Evolutionary conservation across 495 filamentous ascomycete species (phyloP), one percentile per base, ranked within the genome.

Genomic region (Trichocladium uniseriatum): DNA sequence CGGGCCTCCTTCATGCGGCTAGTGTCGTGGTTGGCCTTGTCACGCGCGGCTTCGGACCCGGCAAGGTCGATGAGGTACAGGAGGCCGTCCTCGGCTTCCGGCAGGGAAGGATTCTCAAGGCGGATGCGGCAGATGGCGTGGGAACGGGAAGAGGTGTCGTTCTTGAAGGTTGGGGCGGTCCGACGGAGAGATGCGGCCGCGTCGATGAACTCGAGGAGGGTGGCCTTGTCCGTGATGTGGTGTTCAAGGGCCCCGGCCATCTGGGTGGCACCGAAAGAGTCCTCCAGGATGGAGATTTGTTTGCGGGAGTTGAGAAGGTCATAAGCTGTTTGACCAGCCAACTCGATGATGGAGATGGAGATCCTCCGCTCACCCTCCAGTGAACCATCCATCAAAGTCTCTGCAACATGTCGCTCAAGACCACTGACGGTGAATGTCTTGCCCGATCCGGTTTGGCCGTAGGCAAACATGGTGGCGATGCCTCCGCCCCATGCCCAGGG

Each of bases 381-480:
- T 3, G 45, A 42, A 7, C 55, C 52, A 15, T 49, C 39, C 51
- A 57, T 62, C 36, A 63, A 19, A 0, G 49, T 42, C 15, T 53
- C 55, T n/a, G 55, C 57, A 1, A 63, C 54, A n/a, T 48, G 51
- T 4, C 45, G 40, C 22, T 60, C 47, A 2, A 63, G 48, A 2
- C 49, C 50, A n/a, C 51, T 57, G 28, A 75, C 63, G 6, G 71
- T 75, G 44, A 60, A 65, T 0, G 69, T 72, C 51, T 77, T 76
- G 18, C 74, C 72, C 1, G 71, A 73, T 0, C 69, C 70, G 1
- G 72, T 75, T 39, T 75, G 71, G 0, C 72, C 72, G 41, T 76
- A 74, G 16, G 67, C 67, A 28, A 76, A 69, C 7, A 75, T 43
- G 0, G 70, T 63, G 16, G 35, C 48, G 20, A 63, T 29, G 6